These are phyloP conservation scores for Odonthalia washingtoniensis DNA, from an alignment of 31 red algal genomes.

Conservation along the genomic window DNA sequence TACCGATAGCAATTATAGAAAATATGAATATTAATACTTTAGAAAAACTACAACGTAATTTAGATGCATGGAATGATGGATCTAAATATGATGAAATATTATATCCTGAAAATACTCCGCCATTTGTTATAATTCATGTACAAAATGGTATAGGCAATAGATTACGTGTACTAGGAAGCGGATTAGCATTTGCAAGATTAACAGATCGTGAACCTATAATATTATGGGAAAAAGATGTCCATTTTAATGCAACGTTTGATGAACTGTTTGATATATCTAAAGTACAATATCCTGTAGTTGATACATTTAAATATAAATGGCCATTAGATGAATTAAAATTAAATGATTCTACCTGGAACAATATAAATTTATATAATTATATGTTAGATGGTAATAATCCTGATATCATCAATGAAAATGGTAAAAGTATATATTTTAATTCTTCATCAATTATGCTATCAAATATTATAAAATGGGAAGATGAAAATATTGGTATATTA, in stretches of 20 bases:
- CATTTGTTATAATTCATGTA: conserved; percentile 72
- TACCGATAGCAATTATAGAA: conserved; percentile 67
- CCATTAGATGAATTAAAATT: conserved; percentile 29
- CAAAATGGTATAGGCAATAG: conserved; percentile 87
- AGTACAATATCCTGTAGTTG: conserved; percentile 51
- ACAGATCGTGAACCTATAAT: conserved; percentile 64
- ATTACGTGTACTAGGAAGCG: conserved; percentile 70
- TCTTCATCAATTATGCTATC: conserved; percentile 73
- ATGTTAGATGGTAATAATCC: conserved; percentile 64
- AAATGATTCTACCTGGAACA: conserved; percentile 63
- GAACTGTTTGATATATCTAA: conserved; percentile 73
- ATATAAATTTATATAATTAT: conserved; percentile 74
- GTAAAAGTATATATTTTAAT: conserved; percentile 78
- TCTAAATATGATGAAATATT: conserved; percentile 47
- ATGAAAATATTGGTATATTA: conserved; percentile 67
- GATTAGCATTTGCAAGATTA: conserved; percentile 65
- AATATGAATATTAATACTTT: conserved; percentile 27
- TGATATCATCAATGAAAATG: conserved; percentile 43
- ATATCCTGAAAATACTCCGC: conserved; percentile 30
- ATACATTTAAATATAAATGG: conserved; percentile 48
- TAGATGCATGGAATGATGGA: conserved; percentile 46
- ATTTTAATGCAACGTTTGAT: conserved; percentile 53
- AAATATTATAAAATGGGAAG: conserved; percentile 74
- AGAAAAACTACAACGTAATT: conserved; percentile 50
- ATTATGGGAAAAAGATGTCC: conserved; percentile 85